These are phyloP conservation scores for Nitzschia sp. DNA, from an alignment of 108 stramenopile species.

Conservation along the genomic window DNA sequence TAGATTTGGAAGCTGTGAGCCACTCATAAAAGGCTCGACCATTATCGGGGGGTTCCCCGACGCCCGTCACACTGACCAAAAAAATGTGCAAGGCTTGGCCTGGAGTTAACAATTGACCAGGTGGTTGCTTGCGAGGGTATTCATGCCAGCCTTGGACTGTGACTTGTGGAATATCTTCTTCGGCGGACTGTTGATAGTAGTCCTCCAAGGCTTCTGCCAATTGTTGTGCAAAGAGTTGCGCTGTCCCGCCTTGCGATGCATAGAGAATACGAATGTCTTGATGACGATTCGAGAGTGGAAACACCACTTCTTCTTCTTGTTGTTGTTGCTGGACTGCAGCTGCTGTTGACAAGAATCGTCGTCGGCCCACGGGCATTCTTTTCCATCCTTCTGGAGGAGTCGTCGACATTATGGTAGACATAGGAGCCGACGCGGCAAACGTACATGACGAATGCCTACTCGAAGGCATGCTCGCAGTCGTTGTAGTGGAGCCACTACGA, in stretches of 20 bases:
- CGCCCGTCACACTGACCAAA: slow-evolving; percentile 33
- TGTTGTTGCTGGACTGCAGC: slow-evolving; percentile 4
- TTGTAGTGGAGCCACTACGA: no score
- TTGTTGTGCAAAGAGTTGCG: slow-evolving; percentile 87
- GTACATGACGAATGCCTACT: no score
- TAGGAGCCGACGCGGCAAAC: no score
- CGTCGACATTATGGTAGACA: no score
- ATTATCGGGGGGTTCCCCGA: slow-evolving; percentile 43
- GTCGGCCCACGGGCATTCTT: no score
- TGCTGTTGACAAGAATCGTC: slow-evolving; percentile 2
- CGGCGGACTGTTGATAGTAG: neutral
- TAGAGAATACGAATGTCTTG: slow-evolving; percentile 59
- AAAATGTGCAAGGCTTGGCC: slow-evolving; percentile 31
- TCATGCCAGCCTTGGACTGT: slow-evolving; percentile 53
- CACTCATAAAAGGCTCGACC: slow-evolving; percentile 35
- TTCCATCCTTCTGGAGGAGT: no score
- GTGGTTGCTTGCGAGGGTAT: slow-evolving; percentile 34
- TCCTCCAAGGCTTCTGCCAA: slow-evolving; percentile 63
- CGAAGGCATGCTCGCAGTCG: no score
- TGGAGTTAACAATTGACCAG: slow-evolving; percentile 39
- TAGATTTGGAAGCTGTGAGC: neutral
- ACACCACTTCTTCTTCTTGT: neutral
- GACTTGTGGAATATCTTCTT: slow-evolving; percentile 11
- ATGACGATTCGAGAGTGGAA: neutral
- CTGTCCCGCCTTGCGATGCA: slow-evolving; percentile 91